Evolutionary conservation across 1,284 basidiomycete genomes (phyloP).

Genomic region (Ustilago trichophora): DNA sequence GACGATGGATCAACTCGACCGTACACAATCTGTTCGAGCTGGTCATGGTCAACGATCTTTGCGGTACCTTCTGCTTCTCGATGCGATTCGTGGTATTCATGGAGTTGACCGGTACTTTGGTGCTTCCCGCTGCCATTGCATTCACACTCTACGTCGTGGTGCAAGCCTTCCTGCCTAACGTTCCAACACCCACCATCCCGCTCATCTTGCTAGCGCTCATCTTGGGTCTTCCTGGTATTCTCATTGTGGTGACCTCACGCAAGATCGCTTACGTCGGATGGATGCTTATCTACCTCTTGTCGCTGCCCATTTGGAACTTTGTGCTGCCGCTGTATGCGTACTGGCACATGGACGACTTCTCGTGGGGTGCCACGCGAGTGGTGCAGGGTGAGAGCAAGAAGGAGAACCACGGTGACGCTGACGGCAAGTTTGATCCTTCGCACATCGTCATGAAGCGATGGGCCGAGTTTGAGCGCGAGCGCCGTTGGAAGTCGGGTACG

Average conservation of each 20-base stretch:
- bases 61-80: slow-evolving; percentile 70
- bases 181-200: slow-evolving; percentile 55
- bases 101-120: slow-evolving; percentile 69
- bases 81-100: slow-evolving; percentile 69
- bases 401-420: slow-evolving; percentile 59
- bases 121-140: slow-evolving; percentile 69
- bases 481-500: slow-evolving; percentile 87
- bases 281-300: slow-evolving; percentile 69
- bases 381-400: slow-evolving; percentile 65
- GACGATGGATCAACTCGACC: slow-evolving; percentile 70
- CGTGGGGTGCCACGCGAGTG: slow-evolving; percentile 68
- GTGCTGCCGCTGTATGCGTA: slow-evolving; percentile 66
- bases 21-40: slow-evolving; percentile 70
- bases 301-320: slow-evolving; percentile 69
- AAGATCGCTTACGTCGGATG: slow-evolving; percentile 68
- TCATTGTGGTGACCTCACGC: slow-evolving; percentile 69
- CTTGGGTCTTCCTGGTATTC: slow-evolving; percentile 68
- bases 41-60: slow-evolving; percentile 68
- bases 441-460: slow-evolving; percentile 99
- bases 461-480: slow-evolving; percentile 96
- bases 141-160: slow-evolving; percentile 68
- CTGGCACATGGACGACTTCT: slow-evolving; percentile 69
- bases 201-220: slow-evolving; percentile 67
- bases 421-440: slow-evolving; percentile 92
- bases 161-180: slow-evolving; percentile 57